These are phyloP conservation scores for Macrolepiota dolichaula DNA, from an alignment of 768 basidiomycete genomes.

Conservation along the genomic window DNA sequence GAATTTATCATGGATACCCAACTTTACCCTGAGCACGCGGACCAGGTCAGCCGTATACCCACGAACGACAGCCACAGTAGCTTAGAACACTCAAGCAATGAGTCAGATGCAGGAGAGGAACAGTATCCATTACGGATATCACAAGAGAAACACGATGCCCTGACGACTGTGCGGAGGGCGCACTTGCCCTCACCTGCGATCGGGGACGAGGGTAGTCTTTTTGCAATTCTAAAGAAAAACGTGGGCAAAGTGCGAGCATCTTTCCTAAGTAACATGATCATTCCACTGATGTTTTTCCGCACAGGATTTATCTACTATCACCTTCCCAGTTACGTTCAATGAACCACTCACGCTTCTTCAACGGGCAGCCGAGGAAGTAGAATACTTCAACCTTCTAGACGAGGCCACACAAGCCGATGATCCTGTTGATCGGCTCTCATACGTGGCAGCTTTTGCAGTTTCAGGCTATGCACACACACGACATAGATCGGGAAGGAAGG, in stretches of 20 bases:
- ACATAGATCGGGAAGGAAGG: constrained; percentile 79
- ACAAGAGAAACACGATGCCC: constrained; percentile 14
- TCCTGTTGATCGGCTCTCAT: constrained; percentile 65
- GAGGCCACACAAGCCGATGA: constrained; percentile 59
- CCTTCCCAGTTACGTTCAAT: constrained; percentile 88
- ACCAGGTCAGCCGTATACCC: constrained; percentile 35
- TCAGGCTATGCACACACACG: constrained; percentile 82
- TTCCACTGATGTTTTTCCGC: not conserved
- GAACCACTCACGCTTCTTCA: constrained; percentile 85
- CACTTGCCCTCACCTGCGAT: constrained; percentile 56
- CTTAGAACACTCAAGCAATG: constrained; percentile 44
- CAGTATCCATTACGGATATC: constrained; percentile 5
- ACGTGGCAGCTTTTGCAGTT: constrained; percentile 81
- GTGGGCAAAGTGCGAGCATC: constrained; percentile 66
- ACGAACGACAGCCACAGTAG: constrained; percentile 38
- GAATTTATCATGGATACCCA: constrained; percentile 64
- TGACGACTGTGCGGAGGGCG: constrained; percentile 45
- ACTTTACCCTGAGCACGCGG: constrained; percentile 34
- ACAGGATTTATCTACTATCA: constrained; percentile 78
- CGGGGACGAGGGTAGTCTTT: constrained; percentile 79
- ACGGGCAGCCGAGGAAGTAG: constrained; percentile 78
- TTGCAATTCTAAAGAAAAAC: constrained; percentile 82
- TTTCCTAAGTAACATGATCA: not conserved
- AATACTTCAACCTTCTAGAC: constrained; percentile 69
- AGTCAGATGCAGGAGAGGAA: constrained; percentile 47